Base-by-base conservation (phyloP, 2,329 filamentous ascomycete genomes). In the Paecilomyces fulvus region DNA sequence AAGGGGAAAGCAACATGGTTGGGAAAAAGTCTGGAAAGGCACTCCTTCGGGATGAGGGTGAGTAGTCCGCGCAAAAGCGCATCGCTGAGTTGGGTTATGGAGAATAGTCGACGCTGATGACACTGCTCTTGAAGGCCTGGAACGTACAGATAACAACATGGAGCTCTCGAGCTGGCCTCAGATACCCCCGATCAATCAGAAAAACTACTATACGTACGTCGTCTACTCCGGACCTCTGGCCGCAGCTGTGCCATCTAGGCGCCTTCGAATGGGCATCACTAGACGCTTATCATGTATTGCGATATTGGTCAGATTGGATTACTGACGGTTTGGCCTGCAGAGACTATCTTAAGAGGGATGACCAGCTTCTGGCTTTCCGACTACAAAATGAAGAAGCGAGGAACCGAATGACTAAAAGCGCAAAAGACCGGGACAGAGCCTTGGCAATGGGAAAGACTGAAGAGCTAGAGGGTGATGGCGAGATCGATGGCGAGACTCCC, bases 61-160 rank as follows among this genome's bases (percentile, higher is more conserved):
- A 56, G 65, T 66, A 50, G 23, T 30, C 14, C 17, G 28, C 33
- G 28, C 3, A 30, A 8, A 6, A 11, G 48, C 48, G 25, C 48
- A 14, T 49, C 20, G 48, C 30, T 52, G 4, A n/a, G 12, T 4
- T 8, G 31, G 14, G 12, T 37, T 17, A 21, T 56, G 21, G 11
- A 10, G n/a, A 5, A 20, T 17, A 43, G 10, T 28, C 46, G 23
- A 31, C 30, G 10, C 46, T 50, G 51, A 55, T 49, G 51, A 56
- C 57, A 51, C 51, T 53, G 31, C 48, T 52, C 30, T 53, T 52
- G 21, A 46, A 96, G 92, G 94, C 63, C 85, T 99, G 62, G 90
- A 95, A 77, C 84, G 92, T 70, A 97, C 94, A 59, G 94, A 99
- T 79, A 99, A 99, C 83, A 92, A 92, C 76, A 92, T 99, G 87